phyloP scores from a whole-genome alignment of 345 rosid species.

The Eucalyptus sp. region DNA sequence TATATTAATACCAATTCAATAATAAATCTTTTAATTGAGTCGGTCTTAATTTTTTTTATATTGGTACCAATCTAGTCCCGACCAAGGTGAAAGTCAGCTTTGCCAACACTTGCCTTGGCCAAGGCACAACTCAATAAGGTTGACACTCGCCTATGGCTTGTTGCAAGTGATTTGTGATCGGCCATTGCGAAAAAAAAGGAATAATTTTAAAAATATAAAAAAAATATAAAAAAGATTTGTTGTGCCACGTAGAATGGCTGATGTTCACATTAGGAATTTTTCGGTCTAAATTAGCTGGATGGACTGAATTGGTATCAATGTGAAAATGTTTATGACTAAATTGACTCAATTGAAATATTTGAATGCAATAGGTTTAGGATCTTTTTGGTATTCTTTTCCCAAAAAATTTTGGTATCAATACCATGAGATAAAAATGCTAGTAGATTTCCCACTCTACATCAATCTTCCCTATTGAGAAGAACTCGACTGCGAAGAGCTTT shows the following conservation, averaged over 20 bases:
- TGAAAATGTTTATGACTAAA: too few relatives aligned
- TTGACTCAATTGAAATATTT: neutral
- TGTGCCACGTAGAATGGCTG: accelerated
- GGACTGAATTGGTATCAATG: accelerated
- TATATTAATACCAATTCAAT: too few relatives aligned
- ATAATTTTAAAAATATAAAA: too few relatives aligned
- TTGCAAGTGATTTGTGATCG: accelerated
- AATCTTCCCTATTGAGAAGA: neutral
- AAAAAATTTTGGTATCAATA: neutral
- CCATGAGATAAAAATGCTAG: neutral
- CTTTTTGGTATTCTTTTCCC: neutral
- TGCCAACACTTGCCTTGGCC: neutral
- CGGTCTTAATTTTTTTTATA: neutral
- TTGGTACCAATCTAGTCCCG: neutral
- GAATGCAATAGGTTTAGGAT: neutral
- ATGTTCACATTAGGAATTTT: accelerated
- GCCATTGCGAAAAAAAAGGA: neutral
- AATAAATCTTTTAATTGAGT: too few relatives aligned
- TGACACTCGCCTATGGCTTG: neutral
- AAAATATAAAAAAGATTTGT: too few relatives aligned
- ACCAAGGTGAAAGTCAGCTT: neutral
- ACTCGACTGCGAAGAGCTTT: neutral
- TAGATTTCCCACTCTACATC: neutral
- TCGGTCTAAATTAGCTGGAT: accelerated
- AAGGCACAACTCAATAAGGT: neutral